Conservation (phyloP, 306 rosid species). For the Pterocarpus santalinus region DNA sequence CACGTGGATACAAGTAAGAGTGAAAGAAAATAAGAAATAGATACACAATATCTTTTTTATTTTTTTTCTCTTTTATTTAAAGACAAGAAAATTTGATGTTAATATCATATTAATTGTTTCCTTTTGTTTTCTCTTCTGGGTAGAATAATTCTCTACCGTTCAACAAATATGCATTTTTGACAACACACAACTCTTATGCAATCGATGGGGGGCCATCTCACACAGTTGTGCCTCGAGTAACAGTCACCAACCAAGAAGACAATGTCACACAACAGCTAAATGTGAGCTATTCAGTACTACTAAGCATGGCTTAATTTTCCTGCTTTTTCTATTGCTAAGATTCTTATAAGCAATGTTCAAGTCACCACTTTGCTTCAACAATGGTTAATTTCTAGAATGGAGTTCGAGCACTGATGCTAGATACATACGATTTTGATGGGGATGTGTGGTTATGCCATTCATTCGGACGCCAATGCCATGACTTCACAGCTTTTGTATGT, state of each 20-base stretch:
- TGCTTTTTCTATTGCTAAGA: slow-evolving; percentile 49
- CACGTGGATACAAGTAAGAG: background rate
- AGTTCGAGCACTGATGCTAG: slow-evolving; percentile 82
- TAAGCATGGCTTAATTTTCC: too few relatives aligned
- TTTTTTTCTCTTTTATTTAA: background rate
- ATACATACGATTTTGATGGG: slow-evolving; percentile 81
- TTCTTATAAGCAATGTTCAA: slow-evolving; percentile 20
- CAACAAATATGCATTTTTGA: slow-evolving; percentile 91
- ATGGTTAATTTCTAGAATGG: slow-evolving; percentile 74
- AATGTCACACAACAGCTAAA: slow-evolving; percentile 80
- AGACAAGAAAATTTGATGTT: background rate
- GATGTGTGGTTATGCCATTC: slow-evolving; percentile 96
- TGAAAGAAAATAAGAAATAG: background rate
- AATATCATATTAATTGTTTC: background rate
- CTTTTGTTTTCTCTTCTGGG: background rate
- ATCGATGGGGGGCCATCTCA: slow-evolving; percentile 77
- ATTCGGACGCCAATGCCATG: slow-evolving; percentile 70
- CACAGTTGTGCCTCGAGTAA: slow-evolving; percentile 71
- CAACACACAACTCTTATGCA: slow-evolving; percentile 87
- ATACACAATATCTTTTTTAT: background rate
- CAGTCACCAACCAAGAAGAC: slow-evolving; percentile 77
- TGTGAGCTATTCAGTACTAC: slow-evolving; percentile 46
- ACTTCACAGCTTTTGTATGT: slow-evolving; percentile 88
- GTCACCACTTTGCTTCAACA: slow-evolving; percentile 42
- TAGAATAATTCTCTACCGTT: slow-evolving; percentile 87